Evolutionary conservation across 176 grass and related monocot genomes (phyloP).

Genomic region (Bothriochloa decipiens): DNA sequence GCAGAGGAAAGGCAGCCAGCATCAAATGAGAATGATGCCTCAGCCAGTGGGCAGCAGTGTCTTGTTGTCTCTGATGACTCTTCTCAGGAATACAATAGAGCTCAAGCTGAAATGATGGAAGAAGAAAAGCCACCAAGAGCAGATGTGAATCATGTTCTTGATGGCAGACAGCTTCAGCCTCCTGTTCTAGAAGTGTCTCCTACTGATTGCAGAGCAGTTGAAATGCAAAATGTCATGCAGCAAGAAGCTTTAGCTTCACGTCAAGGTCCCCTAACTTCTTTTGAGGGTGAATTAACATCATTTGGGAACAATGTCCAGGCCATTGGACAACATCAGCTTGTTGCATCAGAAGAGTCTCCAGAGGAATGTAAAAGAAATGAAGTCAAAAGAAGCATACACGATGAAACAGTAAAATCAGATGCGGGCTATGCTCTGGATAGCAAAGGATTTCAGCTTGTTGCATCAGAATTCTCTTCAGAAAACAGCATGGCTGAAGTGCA

Average conservation of each 20-base stretch:
- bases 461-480: slow-evolving; percentile 34
- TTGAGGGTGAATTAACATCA: slow-evolving; percentile 11
- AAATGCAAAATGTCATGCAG: slow-evolving; percentile 27
- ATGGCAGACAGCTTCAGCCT: background rate
- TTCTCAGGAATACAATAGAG: slow-evolving; percentile 7
- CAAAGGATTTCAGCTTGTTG: slow-evolving; percentile 5
- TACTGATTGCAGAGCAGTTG: slow-evolving; percentile 28
- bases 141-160: background rate
- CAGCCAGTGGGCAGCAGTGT: background rate
- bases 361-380: background rate
- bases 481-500: slow-evolving; percentile 17
- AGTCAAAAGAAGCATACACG: background rate
- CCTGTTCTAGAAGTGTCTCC: slow-evolving; percentile 18
- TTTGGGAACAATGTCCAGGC: background rate
- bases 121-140: slow-evolving; percentile 25
- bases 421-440: slow-evolving; percentile 21
- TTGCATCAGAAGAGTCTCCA: slow-evolving; percentile 11
- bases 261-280: background rate
- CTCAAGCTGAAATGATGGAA: slow-evolving; percentile 15
- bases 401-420: slow-evolving; percentile 13
- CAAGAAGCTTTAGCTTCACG: slow-evolving; percentile 7
- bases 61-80: slow-evolving; percentile 24
- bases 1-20: background rate
- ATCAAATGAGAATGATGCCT: background rate
- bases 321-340: background rate